These are phyloP conservation scores for Phaseolus coccineus DNA, from an alignment of 331 rosid genomes.

Conservation along the genomic window DNA sequence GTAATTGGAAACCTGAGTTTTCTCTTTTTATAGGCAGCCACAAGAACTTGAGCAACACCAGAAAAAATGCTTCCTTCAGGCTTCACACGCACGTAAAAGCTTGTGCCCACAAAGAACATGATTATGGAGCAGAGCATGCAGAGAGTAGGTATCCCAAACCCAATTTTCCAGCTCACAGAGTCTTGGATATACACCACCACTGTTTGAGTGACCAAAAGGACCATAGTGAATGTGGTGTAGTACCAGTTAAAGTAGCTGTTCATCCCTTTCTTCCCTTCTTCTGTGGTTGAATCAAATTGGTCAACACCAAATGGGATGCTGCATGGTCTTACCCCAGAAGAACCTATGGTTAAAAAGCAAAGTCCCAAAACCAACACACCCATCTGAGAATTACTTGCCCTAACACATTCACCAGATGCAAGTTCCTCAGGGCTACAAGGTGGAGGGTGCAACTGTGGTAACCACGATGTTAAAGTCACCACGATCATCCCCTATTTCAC, in stretches of 20 bases:
- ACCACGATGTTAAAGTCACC: conserved; percentile 69
- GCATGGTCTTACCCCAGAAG: conserved; percentile 81
- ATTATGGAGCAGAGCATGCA: conserved; percentile 59
- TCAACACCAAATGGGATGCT: conserved; percentile 86
- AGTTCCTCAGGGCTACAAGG: conserved; percentile 47
- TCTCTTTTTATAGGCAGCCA: conserved; percentile 77
- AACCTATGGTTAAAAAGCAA: conserved; percentile 58
- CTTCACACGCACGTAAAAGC: conserved; percentile 57
- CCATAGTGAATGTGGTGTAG: conserved; percentile 62
- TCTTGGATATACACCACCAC: conserved; percentile 78
- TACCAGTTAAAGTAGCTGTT: conserved; percentile 87
- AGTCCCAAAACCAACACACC: conserved; percentile 59
- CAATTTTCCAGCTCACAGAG: conserved; percentile 76
- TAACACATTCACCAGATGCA: conserved; percentile 47
- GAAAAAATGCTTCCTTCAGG: conserved; percentile 77
- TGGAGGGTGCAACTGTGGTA: conserved; percentile 69
- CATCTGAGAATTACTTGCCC: conserved; percentile 53
- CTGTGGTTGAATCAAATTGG: conserved; percentile 65
- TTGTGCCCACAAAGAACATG: conserved; percentile 55
- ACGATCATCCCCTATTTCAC: conserved; percentile 63
- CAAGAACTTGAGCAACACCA: conserved; percentile 57
- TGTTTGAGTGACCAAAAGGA: conserved; percentile 58
- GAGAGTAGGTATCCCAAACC: conserved; percentile 71
- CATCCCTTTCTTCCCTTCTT: conserved; percentile 71
- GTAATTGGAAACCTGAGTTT: conserved; percentile 48